Conservation (phyloP, 495 filamentous ascomycete genomes). For the Talaromyces nanjingensis region DNA sequence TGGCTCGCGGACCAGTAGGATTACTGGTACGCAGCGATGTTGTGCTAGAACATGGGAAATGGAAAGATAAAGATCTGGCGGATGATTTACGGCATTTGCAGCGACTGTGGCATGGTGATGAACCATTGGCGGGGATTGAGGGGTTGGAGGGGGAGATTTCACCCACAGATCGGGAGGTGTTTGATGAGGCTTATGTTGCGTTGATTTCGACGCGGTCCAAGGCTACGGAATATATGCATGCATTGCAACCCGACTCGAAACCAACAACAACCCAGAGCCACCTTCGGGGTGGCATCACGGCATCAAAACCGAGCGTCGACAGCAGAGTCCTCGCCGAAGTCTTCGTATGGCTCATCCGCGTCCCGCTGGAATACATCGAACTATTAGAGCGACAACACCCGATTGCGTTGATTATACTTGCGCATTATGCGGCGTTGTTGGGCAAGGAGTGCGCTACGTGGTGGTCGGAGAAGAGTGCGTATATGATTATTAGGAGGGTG, state of each 20-base stretch:
- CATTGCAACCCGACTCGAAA: background rate
- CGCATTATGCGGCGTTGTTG: conserved; percentile 32
- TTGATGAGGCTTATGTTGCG: background rate
- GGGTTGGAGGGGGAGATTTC: background rate
- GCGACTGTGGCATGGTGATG: background rate
- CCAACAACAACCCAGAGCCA: background rate
- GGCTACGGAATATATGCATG: background rate
- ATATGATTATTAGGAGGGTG: background rate
- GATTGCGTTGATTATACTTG: conserved; percentile 31
- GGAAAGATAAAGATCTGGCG: background rate
- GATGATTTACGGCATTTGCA: conserved; percentile 1
- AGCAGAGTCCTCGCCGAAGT: conserved; percentile 18
- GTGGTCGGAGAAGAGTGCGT: conserved; percentile 28
- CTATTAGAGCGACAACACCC: conserved; percentile 24
- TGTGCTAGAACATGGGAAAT: background rate
- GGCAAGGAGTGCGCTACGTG: conserved; percentile 28
- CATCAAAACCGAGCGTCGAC: background rate
- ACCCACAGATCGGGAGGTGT: background rate
- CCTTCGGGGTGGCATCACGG: background rate
- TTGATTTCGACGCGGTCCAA: background rate
- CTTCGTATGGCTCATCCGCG: conserved; percentile 32
- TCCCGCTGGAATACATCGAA: conserved; percentile 22
- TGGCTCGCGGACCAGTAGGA: background rate
- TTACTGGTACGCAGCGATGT: background rate
- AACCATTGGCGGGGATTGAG: background rate